Evolutionary conservation across 2,329 filamentous ascomycete species (phyloP).

Genomic region (Monosporascus sp.): DNA sequence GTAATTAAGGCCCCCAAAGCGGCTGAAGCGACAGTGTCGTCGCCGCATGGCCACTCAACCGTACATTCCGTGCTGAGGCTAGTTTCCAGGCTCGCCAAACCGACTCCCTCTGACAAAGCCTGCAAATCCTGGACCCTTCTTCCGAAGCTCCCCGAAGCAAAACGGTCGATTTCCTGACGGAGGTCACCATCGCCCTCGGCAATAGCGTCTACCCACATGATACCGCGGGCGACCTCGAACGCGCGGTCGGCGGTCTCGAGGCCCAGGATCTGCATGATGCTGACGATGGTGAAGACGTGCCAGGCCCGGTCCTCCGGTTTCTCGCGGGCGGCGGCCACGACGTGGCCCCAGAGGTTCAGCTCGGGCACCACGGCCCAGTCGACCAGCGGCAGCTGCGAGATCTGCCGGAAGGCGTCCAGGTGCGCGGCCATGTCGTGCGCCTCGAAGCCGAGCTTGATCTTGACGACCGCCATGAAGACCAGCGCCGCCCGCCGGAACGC

Average conservation of each 20-base stretch:
- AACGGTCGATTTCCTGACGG: constrained; percentile 14
- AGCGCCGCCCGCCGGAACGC: constrained; percentile 20
- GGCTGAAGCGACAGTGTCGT: too few species aligned
- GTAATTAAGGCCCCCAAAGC: too few species aligned
- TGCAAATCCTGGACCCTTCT: too few species aligned
- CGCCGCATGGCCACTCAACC: too few species aligned
- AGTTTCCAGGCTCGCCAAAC: too few species aligned
- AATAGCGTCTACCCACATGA: constrained; percentile 22
- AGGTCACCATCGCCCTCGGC: constrained; percentile 17
- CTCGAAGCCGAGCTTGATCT: constrained; percentile 15
- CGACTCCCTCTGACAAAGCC: too few species aligned
- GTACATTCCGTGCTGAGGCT: too few species aligned
- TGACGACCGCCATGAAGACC: constrained; percentile 20
- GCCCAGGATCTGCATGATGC: constrained; percentile 17
- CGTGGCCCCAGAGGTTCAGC: constrained; percentile 23
- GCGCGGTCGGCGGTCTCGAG: constrained; percentile 13
- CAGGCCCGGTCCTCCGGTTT: constrained; percentile 13
- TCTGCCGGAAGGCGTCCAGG: constrained; percentile 21
- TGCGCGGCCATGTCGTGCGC: constrained; percentile 16
- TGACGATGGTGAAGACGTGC: constrained; percentile 19
- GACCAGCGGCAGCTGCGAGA: constrained; percentile 19
- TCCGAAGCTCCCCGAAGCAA: too few species aligned
- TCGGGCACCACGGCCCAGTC: constrained; percentile 22
- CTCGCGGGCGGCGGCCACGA: constrained; percentile 19
- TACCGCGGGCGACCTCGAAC: constrained; percentile 15